A percentile compares a stretch with the other conserved stretches of the same genome.
Evolutionary conservation across 108 stramenopile species (phyloP).

Genomic region (Cyclotella cryptica): DNA sequence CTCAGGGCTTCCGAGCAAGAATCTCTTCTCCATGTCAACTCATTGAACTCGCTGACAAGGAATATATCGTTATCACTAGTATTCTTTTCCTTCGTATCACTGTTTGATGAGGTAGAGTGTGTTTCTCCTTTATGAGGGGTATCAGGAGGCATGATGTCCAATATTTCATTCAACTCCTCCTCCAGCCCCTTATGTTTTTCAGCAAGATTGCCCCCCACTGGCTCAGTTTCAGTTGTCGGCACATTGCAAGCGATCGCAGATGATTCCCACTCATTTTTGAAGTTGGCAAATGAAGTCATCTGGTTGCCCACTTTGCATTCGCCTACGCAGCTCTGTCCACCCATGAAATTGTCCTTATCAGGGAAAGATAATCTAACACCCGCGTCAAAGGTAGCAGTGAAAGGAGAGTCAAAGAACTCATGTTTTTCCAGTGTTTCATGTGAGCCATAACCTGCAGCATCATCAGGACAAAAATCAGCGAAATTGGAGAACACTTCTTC

Average conservation of each 20-base stretch:
- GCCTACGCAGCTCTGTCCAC: not conserved
- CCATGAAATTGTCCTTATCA: not conserved
- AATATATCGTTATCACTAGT: not conserved
- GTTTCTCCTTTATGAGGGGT: not conserved
- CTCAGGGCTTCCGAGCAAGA: not conserved
- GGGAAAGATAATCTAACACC: not conserved
- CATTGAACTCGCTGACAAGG: not conserved
- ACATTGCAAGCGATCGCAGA: not conserved
- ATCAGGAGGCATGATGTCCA: not conserved
- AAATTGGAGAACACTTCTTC: not conserved
- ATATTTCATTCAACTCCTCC: constrained; percentile 1
- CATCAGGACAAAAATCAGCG: not conserved
- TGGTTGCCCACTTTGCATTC: not conserved
- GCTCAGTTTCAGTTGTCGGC: no score
- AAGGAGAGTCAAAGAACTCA: not conserved
- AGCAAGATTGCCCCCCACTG: not conserved
- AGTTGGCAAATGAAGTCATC: not conserved
- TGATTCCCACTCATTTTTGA: not conserved
- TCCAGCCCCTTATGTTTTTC: not conserved
- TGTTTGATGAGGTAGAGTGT: not conserved
- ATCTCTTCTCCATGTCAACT: no score
- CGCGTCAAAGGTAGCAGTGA: not conserved
- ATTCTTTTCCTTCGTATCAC: not conserved
- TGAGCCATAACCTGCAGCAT: not conserved
- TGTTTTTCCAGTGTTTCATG: not conserved